A percentile compares a stretch with the other conserved stretches of the same genome.
phyloP scores from a whole-genome alignment of 2,329 filamentous ascomycete species.

The Trichoderma sp. region DNA sequence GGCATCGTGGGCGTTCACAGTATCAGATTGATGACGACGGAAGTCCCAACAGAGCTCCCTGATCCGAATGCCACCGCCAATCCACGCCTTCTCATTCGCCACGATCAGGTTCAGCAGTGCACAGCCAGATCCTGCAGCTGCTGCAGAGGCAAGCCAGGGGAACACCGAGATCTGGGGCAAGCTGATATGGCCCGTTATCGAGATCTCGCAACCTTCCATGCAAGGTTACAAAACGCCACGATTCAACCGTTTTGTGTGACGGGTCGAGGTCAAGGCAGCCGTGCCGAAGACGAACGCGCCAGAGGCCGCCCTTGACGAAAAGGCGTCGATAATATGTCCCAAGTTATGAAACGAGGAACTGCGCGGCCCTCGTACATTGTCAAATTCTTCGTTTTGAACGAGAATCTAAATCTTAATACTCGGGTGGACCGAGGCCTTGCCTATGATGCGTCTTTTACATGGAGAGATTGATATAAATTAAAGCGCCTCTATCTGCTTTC shows the following conservation, averaged over 20 bases:
- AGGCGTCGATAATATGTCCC: background rate
- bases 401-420: background rate
- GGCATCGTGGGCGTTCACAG: background rate
- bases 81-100: background rate
- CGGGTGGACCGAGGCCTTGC: background rate
- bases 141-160: background rate
- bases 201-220: background rate
- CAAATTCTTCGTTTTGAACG: background rate
- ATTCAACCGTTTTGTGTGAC: conserved; percentile 15
- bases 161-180: conserved; percentile 17
- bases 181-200: background rate
- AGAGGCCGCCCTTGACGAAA: background rate
- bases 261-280: conserved; percentile 4
- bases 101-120: background rate
- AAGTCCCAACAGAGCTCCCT: background rate
- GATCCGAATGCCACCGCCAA: background rate
- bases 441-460: background rate
- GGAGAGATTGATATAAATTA: background rate
- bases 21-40: conserved; percentile 4
- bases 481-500: background rate
- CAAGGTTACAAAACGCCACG: conserved; percentile 2
- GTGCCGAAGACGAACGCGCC: conserved; percentile 1
- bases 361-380: background rate
- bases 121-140: conserved; percentile 20
- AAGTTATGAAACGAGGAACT: background rate